These are phyloP conservation scores for Solanum appendiculatum DNA, from an alignment of 257 asterid species.

Conservation along the genomic window DNA sequence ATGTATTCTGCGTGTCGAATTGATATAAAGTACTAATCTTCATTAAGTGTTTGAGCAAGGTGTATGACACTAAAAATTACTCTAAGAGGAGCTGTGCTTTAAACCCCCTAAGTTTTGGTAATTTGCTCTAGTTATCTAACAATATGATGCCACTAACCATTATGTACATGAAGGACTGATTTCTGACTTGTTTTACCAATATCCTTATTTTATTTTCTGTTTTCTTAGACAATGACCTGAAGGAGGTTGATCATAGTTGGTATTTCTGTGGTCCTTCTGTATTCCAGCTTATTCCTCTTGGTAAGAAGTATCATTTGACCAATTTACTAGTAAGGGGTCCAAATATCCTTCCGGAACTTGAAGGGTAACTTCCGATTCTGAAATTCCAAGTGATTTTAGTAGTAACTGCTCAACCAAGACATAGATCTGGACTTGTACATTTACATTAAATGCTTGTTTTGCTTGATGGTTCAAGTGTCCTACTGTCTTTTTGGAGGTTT, in stretches of 20 bases:
- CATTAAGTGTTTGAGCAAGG: neutral
- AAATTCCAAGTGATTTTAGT: neutral
- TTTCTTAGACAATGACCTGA: neutral
- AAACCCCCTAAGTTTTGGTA: neutral
- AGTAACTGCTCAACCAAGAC: neutral
- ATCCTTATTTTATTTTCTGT: neutral
- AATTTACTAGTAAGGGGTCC: neutral
- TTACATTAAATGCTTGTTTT: neutral
- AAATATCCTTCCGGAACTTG: neutral
- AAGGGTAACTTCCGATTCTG: neutral
- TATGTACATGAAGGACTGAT: neutral
- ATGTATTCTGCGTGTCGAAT: neutral
- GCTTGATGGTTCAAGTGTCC: neutral
- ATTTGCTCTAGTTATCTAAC: neutral
- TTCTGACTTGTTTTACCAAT: neutral
- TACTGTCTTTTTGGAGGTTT: neutral
- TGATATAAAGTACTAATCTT: neutral
- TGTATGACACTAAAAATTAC: neutral
- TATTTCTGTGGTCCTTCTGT: neutral
- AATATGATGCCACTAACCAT: neutral
- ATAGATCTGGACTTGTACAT: neutral
- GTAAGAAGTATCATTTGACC: neutral
- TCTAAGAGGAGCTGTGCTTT: neutral
- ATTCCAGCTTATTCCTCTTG: neutral
- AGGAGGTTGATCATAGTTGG: neutral